Evolutionary conservation across 1,284 basidiomycete species (phyloP).

Genomic region (Boletus holoroseus): DNA sequence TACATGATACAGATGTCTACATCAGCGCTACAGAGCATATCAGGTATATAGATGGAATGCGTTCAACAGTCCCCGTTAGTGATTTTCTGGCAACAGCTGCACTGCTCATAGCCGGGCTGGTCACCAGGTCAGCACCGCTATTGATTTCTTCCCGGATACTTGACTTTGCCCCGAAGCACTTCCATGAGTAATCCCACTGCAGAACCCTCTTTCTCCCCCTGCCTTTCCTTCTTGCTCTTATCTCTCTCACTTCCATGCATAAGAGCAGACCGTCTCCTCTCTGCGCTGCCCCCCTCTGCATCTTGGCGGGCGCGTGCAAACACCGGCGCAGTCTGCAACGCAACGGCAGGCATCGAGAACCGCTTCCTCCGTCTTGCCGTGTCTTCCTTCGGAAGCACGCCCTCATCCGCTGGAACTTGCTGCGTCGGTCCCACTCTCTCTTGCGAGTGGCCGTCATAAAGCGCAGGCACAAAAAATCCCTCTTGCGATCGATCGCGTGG

Average conservation of each 20-base stretch:
- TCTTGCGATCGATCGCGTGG: neutral
- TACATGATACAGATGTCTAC: constrained; percentile 1
- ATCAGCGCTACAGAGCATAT: neutral
- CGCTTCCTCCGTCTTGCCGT: constrained; percentile 60
- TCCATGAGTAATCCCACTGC: constrained; percentile 31
- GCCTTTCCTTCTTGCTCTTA: constrained; percentile 27
- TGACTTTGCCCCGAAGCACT: constrained; percentile 26
- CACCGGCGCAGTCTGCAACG: constrained; percentile 66
- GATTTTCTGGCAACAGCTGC: neutral
- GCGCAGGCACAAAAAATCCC: neutral
- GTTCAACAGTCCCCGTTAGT: neutral
- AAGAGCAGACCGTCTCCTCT: constrained; percentile 21
- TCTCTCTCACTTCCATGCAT: constrained; percentile 22
- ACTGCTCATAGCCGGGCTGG: too few species aligned
- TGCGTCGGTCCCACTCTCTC: constrained; percentile 2
- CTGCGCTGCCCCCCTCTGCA: constrained; percentile 9
- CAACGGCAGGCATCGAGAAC: constrained; percentile 69
- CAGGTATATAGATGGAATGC: neutral
- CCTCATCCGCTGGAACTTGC: constrained; percentile 4
- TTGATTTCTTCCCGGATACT: constrained; percentile 22
- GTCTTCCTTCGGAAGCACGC: constrained; percentile 40
- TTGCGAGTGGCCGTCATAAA: constrained; percentile 4
- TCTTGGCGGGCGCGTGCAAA: constrained; percentile 46
- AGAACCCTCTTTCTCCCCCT: constrained; percentile 28
- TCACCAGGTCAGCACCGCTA: too few species aligned